Conservation (phyloP, 139 green algal genomes). For the Cymbomonas tetramitiformis region DNA sequence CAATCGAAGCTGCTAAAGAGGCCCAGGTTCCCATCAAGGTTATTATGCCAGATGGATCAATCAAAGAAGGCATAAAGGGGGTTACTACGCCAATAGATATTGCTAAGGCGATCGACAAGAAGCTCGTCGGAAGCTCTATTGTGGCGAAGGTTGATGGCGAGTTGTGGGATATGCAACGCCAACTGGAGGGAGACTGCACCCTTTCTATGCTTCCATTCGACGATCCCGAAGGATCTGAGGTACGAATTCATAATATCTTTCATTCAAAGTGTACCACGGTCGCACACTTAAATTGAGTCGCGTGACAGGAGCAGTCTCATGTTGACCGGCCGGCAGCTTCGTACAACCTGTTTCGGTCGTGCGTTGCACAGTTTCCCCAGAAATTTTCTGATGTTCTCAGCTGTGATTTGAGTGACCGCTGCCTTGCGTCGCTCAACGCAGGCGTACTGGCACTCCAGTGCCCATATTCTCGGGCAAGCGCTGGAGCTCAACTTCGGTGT, state of each 20-base stretch:
- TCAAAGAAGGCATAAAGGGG: slow-evolving; percentile 49
- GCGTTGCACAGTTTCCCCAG: too few relatives aligned
- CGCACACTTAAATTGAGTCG: too few relatives aligned
- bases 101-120: slow-evolving; percentile 62
- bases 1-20: slow-evolving; percentile 35
- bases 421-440: too few relatives aligned
- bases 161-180: slow-evolving; percentile 74
- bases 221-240: slow-evolving; percentile 64
- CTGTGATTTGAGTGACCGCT: too few relatives aligned
- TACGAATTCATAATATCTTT: too few relatives aligned
- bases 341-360: too few relatives aligned
- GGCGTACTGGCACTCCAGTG: slow-evolving; percentile 88
- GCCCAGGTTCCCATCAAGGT: slow-evolving; percentile 53
- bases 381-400: too few relatives aligned
- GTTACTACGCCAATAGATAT: slow-evolving; percentile 85
- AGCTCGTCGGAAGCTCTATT: slow-evolving; percentile 75
- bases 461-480: slow-evolving; percentile 82
- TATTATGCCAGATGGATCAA: slow-evolving; percentile 64
- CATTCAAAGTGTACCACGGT: too few relatives aligned
- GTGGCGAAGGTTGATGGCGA: slow-evolving; percentile 64
- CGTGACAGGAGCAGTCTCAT: too few relatives aligned
- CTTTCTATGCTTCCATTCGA: slow-evolving; percentile 77
- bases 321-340: too few relatives aligned
- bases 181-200: slow-evolving; percentile 67
- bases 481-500: slow-evolving; percentile 86